Evolutionary conservation across 2,329 filamentous ascomycete genomes (phyloP).

Genomic region (Chaetomiaceae sp.): DNA sequence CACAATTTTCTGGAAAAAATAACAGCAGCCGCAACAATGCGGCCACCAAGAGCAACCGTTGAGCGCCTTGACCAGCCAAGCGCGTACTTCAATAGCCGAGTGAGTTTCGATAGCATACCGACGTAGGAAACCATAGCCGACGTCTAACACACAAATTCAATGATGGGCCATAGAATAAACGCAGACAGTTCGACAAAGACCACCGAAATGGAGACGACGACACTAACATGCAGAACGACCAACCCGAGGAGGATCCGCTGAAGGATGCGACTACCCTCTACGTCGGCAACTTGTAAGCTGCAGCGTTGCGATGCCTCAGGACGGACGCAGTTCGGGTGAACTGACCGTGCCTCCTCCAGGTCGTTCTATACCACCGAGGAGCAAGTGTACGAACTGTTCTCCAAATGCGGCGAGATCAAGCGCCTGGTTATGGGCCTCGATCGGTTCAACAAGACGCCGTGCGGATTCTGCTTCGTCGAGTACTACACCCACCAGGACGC

Average conservation of each 20-base stretch:
- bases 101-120: conserved; percentile 38
- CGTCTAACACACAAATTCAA: conserved; percentile 9
- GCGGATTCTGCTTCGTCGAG: conserved; percentile 98
- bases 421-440: conserved; percentile 96
- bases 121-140: background rate
- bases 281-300: conserved; percentile 82
- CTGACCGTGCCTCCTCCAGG: conserved; percentile 39
- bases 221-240: conserved; percentile 42
- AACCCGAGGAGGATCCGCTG: conserved; percentile 71
- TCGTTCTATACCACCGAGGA: conserved; percentile 99
- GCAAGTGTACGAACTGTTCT: conserved; percentile 95
- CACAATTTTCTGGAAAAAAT: background rate
- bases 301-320: background rate
- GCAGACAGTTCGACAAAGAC: conserved; percentile 55
- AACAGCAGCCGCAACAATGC: conserved; percentile 18
- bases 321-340: no score
- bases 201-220: conserved; percentile 57
- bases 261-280: conserved; percentile 91
- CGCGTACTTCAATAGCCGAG: conserved; percentile 84
- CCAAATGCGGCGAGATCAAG: conserved; percentile 97
- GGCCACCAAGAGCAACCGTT: conserved; percentile 63
- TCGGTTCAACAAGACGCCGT: conserved; percentile 94
- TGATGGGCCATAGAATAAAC: conserved; percentile 60
- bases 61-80: conserved; percentile 91
- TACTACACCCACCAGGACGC: conserved; percentile 98